Percentiles rank a stretch among this genome's conserved stretches.
Conservation (phyloP, 108 stramenopile genomes). For the Cylindrotheca closterium region DNA sequence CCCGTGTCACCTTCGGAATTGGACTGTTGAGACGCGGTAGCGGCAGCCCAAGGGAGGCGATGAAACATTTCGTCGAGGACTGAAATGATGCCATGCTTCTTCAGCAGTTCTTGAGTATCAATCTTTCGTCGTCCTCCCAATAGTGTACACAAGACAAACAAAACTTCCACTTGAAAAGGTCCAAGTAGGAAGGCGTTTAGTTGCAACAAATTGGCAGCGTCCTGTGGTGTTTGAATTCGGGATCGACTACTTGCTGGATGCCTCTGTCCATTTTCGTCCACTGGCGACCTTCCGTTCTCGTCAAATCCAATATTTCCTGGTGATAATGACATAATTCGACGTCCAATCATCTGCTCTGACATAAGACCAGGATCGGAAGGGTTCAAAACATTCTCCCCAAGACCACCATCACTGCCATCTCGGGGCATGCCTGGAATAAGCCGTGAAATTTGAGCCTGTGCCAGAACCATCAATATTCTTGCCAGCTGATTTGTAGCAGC, state of each 20-base stretch:
- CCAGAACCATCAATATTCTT: slow-evolving; percentile 51
- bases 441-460: slow-evolving; percentile 56
- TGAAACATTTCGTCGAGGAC: slow-evolving; percentile 76
- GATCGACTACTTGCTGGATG: slow-evolving; percentile 7
- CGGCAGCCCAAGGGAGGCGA: slow-evolving; percentile 65
- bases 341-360: slow-evolving; percentile 30
- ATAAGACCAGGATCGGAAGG: slow-evolving; percentile 25
- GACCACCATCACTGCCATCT: neutral
- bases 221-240: slow-evolving; percentile 27
- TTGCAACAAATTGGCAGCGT: slow-evolving; percentile 63
- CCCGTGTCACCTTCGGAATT: slow-evolving; percentile 1
- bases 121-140: slow-evolving; percentile 79
- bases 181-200: slow-evolving; percentile 69
- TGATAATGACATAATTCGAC: slow-evolving; percentile 6
- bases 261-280: neutral
- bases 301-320: neutral
- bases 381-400: slow-evolving; percentile 2
- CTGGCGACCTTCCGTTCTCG: neutral
- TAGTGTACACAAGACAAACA: slow-evolving; percentile 85
- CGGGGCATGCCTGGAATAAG: slow-evolving; percentile 31
- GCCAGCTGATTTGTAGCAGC: slow-evolving; percentile 43
- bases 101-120: slow-evolving; percentile 61
- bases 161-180: slow-evolving; percentile 77
- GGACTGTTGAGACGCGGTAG: slow-evolving; percentile 10
- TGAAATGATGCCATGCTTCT: slow-evolving; percentile 47